Conservation (phyloP, 1,284 basidiomycete genomes). For the Microbotryum scabiosae region DNA sequence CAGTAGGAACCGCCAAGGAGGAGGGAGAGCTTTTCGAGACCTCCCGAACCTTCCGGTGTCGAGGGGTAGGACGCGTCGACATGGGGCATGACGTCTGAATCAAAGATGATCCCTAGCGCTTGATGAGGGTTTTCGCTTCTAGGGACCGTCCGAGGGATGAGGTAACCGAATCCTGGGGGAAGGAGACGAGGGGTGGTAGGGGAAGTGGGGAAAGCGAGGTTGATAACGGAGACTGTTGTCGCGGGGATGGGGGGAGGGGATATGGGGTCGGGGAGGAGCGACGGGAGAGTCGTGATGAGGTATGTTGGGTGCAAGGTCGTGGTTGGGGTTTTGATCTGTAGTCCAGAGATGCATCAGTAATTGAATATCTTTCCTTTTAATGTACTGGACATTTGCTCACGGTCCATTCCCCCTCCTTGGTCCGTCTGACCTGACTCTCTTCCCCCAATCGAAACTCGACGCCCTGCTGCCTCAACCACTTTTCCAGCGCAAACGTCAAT, state of each 20-base stretch:
- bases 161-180: slow-evolving; percentile 78
- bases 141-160: slow-evolving; percentile 67
- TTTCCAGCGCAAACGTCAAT: slow-evolving; percentile 55
- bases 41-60: slow-evolving; percentile 32
- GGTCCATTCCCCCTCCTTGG: slow-evolving; percentile 10
- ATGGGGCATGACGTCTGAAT: slow-evolving; percentile 44
- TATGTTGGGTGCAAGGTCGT: slow-evolving; percentile 34
- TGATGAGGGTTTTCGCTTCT: slow-evolving; percentile 42
- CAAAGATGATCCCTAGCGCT: slow-evolving; percentile 53
- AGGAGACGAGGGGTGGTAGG: slow-evolving; percentile 38
- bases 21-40: slow-evolving; percentile 63
- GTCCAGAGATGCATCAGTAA: neutral
- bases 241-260: slow-evolving; percentile 38
- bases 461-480: slow-evolving; percentile 40
- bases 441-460: slow-evolving; percentile 35
- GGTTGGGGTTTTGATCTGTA: slow-evolving; percentile 45
- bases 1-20: slow-evolving; percentile 83
- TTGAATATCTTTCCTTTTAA: no score
- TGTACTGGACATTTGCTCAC: neutral
- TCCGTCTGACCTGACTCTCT: slow-evolving; percentile 5
- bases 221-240: slow-evolving; percentile 59
- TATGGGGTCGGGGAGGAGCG: slow-evolving; percentile 45
- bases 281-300: slow-evolving; percentile 33
- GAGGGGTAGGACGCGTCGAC: slow-evolving; percentile 40
- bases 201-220: slow-evolving; percentile 51